Evolutionary conservation across 257 asterid species (phyloP).

Genomic region (Thymus mandschuricus): DNA sequence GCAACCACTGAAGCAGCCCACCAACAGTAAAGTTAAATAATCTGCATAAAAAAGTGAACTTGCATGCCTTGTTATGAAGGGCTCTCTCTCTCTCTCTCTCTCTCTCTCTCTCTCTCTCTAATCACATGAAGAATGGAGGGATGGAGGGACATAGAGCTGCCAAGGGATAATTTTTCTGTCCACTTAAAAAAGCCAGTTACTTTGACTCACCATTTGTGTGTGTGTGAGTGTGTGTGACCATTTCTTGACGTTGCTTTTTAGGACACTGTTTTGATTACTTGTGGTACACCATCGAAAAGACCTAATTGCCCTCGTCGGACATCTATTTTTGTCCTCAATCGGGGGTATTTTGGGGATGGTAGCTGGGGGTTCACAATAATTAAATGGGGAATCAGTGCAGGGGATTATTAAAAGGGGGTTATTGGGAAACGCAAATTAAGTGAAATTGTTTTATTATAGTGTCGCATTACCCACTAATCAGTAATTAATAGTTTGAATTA

Average conservation of each 20-base stretch:
- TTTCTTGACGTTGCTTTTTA: slow-evolving; percentile 49
- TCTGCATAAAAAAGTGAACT: slow-evolving; percentile 39
- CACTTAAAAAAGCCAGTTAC: slow-evolving; percentile 37
- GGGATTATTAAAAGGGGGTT: slow-evolving; percentile 27
- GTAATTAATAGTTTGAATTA: slow-evolving; percentile 28
- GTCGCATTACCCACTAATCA: slow-evolving; percentile 30
- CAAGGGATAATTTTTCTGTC: slow-evolving; percentile 33
- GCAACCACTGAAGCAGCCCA: slow-evolving; percentile 28
- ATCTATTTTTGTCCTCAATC: slow-evolving; percentile 1
- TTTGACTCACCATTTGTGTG: slow-evolving; percentile 53
- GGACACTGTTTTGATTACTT: slow-evolving; percentile 37
- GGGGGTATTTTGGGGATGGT: slow-evolving; percentile 37
- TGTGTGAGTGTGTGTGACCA: slow-evolving; percentile 39
- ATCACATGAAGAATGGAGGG: slow-evolving; percentile 29
- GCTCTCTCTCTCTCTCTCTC: slow-evolving; percentile 32
- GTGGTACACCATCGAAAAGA: slow-evolving; percentile 19
- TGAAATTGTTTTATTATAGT: slow-evolving; percentile 25
- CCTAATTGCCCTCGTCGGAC: slow-evolving; percentile 23
- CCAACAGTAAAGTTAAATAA: slow-evolving; percentile 47
- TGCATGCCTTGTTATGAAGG: slow-evolving; percentile 47
- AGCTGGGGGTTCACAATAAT: slow-evolving; percentile 35
- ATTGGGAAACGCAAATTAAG: slow-evolving; percentile 45
- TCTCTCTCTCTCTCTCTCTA: slow-evolving; percentile 7
- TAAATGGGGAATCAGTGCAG: slow-evolving; percentile 48
- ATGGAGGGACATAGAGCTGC: slow-evolving; percentile 44